Conservation (phyloP, 495 filamentous ascomycete species). For the Penicillium longicatenatum region DNA sequence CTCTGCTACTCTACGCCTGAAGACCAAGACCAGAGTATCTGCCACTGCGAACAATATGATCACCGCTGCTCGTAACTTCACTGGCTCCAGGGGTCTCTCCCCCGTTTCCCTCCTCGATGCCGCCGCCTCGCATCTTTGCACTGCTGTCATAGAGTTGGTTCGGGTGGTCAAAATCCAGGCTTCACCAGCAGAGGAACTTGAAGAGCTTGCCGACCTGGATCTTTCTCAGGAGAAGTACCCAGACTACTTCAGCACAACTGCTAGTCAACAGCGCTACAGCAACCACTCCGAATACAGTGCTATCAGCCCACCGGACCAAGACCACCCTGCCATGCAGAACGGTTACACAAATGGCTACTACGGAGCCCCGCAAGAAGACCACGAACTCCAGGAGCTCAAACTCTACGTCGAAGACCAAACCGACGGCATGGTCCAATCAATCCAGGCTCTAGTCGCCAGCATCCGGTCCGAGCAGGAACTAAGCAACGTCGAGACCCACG, state of each 20-base stretch:
- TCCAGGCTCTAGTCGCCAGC: conserved; percentile 76
- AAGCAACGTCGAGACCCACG: conserved; percentile 66
- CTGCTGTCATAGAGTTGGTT: conserved; percentile 81
- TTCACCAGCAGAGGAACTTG: conserved; percentile 70
- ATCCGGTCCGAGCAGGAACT: conserved; percentile 73
- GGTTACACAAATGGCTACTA: conserved; percentile 32
- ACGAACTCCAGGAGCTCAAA: conserved; percentile 75
- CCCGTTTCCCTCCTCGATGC: conserved; percentile 95
- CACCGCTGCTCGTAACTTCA: conserved; percentile 90
- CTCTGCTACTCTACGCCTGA: conserved; percentile 50
- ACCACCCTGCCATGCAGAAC: conserved; percentile 34
- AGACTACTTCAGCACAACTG: conserved; percentile 50
- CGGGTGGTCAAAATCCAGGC: conserved; percentile 80
- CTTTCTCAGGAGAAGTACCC: conserved; percentile 47
- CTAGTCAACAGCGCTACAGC: conserved; percentile 49
- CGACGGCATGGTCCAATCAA: conserved; percentile 74
- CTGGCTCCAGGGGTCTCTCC: conserved; percentile 76
- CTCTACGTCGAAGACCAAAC: conserved; percentile 86
- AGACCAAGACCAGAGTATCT: conserved; percentile 77
- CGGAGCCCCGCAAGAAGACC: conserved; percentile 44
- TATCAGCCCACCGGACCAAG: conserved; percentile 48
- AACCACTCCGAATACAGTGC: conserved; percentile 56
- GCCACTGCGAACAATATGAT: conserved; percentile 95
- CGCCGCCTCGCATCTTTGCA: conserved; percentile 87
- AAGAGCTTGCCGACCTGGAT: conserved; percentile 65